Evolutionary conservation across 495 filamentous ascomycete species (phyloP).

Genomic region (Achaetomiella virescens): DNA sequence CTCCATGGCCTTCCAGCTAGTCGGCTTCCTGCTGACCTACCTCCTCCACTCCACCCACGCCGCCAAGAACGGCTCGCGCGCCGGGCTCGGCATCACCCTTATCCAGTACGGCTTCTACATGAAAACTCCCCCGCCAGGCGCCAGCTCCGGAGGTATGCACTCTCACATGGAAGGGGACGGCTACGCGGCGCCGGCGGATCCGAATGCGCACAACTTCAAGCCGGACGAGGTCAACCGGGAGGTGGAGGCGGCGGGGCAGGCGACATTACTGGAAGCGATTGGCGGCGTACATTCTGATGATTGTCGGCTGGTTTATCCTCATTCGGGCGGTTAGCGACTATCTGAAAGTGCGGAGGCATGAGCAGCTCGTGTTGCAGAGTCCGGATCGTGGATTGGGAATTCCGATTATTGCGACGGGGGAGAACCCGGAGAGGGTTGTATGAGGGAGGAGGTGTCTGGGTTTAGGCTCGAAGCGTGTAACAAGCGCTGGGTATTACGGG

Average conservation of each 20-base stretch:
- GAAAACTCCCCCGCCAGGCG: constrained; percentile 44
- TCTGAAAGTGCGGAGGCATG: constrained; percentile 77
- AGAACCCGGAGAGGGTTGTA: constrained; percentile 76
- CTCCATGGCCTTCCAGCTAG: constrained; percentile 93
- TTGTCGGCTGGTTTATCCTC: constrained; percentile 95
- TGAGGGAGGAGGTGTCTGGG: constrained; percentile 38
- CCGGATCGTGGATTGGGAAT: constrained; percentile 83
- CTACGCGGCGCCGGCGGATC: constrained; percentile 65
- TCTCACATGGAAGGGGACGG: constrained; percentile 47
- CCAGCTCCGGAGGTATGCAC: constrained; percentile 32
- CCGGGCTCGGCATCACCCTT: constrained; percentile 90
- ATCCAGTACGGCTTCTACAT: constrained; percentile 95
- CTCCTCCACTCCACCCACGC: constrained; percentile 96
- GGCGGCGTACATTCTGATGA: constrained; percentile 91
- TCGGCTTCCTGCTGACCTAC: constrained; percentile 96
- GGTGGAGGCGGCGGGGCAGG: constrained; percentile 27
- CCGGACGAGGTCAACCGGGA: constrained; percentile 52
- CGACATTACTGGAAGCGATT: constrained; percentile 59
- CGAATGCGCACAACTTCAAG: constrained; percentile 86
- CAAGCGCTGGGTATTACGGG: neutral
- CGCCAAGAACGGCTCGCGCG: constrained; percentile 92
- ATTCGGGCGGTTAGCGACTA: constrained; percentile 88
- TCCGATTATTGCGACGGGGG: constrained; percentile 82
- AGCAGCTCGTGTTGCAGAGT: constrained; percentile 87
- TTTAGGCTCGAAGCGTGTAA: neutral